These are phyloP conservation scores for Paramecium primaurelia DNA, from an alignment of 73 alveolate genomes.

Conservation along the genomic window DNA sequence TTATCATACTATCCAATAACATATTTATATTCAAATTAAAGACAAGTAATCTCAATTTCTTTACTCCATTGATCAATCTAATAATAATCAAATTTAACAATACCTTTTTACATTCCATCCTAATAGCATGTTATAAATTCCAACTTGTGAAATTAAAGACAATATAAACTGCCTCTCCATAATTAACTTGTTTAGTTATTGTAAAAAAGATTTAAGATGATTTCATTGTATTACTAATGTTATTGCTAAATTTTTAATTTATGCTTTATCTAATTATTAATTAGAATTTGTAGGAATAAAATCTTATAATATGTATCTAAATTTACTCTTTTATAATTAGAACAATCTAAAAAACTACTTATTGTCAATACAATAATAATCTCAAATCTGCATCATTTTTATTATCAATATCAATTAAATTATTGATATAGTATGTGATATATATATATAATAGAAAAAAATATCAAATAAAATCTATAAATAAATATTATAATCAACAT, in stretches of 20 bases:
- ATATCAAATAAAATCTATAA: neutral
- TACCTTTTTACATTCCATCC: neutral
- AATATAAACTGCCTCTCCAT: neutral
- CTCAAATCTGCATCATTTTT: neutral
- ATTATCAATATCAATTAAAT: neutral
- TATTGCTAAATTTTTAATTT: neutral
- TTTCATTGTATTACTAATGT: neutral
- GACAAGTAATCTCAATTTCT: neutral
- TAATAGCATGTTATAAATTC: neutral
- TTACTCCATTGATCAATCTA: neutral
- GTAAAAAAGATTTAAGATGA: neutral
- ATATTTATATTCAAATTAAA: neutral
- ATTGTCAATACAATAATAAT: neutral
- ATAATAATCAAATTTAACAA: neutral
- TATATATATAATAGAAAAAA: neutral
- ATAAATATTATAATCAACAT: neutral
- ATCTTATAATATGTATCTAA: neutral
- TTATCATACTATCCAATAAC: neutral
- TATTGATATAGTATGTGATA: neutral
- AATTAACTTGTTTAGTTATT: neutral
- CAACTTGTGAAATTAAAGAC: neutral
- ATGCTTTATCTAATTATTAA: neutral
- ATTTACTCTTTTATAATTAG: neutral
- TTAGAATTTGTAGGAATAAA: neutral
- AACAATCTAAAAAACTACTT: neutral